Evolutionary conservation across 2,329 filamentous ascomycete genomes (phyloP).

Genomic region (Epicoccum sorghinum): DNA sequence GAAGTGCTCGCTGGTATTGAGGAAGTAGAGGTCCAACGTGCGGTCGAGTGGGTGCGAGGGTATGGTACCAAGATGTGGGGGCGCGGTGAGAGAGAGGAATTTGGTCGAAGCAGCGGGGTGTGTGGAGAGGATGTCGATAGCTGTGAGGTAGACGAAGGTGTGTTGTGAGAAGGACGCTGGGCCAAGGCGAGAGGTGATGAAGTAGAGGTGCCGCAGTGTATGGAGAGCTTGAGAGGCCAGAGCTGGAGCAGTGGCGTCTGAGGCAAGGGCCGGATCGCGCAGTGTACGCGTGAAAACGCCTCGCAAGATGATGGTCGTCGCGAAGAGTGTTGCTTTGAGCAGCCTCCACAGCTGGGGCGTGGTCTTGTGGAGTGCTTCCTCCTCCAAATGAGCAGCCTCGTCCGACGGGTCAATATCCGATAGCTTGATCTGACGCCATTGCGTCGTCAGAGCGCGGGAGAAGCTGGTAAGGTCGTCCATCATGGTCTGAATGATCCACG

Average conservation of each 20-base stretch:
- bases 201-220: slow-evolving; percentile 77
- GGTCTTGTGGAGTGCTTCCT: slow-evolving; percentile 69
- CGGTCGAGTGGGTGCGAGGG: slow-evolving; percentile 70
- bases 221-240: slow-evolving; percentile 75
- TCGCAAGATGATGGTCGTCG: slow-evolving; percentile 75
- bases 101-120: slow-evolving; percentile 69
- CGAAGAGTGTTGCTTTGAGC: slow-evolving; percentile 76
- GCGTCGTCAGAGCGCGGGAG: slow-evolving; percentile 67
- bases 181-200: slow-evolving; percentile 77
- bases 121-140: slow-evolving; percentile 80
- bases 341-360: slow-evolving; percentile 76
- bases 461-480: slow-evolving; percentile 72
- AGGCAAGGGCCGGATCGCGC: slow-evolving; percentile 61
- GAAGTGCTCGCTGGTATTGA: slow-evolving; percentile 85
- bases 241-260: slow-evolving; percentile 64
- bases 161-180: slow-evolving; percentile 81
- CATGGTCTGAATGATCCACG: slow-evolving; percentile 57
- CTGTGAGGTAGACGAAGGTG: slow-evolving; percentile 79
- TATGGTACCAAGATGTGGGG: slow-evolving; percentile 60
- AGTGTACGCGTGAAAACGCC: slow-evolving; percentile 72
- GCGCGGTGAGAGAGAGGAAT: slow-evolving; percentile 70
- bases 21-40: slow-evolving; percentile 83
- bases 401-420: slow-evolving; percentile 73
- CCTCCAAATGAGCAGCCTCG: slow-evolving; percentile 67
- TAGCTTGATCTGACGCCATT: slow-evolving; percentile 77